A percentile compares a stretch with the other conserved stretches of the same genome.
These are phyloP conservation scores for Ettlia oleoabundans DNA, from an alignment of 139 green algal genomes.

Conservation along the genomic window DNA sequence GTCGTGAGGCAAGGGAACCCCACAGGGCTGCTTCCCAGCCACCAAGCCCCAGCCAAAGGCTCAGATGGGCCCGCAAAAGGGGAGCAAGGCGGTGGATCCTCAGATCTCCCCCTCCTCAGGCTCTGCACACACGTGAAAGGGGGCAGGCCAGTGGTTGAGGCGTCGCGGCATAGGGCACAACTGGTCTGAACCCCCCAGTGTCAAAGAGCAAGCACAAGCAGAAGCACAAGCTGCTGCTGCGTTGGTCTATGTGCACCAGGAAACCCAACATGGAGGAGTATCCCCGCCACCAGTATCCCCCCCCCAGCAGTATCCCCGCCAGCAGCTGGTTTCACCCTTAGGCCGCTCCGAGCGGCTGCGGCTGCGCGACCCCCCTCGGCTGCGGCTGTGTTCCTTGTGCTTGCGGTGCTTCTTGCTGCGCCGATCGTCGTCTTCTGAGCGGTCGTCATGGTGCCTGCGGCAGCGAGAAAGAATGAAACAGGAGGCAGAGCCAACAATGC, in stretches of 20 bases:
- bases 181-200: too few species aligned
- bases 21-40: neutral
- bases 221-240: too few species aligned
- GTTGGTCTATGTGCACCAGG: too few species aligned
- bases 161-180: too few species aligned
- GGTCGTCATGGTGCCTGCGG: conserved; percentile 15
- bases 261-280: neutral
- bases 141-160: neutral
- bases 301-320: neutral
- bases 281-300: too few species aligned
- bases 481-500: too few species aligned
- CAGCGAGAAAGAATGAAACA: neutral
- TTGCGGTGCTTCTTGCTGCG: conserved; percentile 29
- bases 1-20: too few species aligned
- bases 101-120: conserved; percentile 27
- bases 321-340: neutral
- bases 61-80: too few species aligned
- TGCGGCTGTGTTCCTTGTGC: neutral
- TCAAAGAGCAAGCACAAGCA: neutral
- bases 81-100: too few species aligned
- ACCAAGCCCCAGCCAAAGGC: too few species aligned
- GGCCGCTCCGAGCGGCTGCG: neutral
- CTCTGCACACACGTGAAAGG: neutral
- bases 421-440: conserved; percentile 7
- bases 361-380: conserved; percentile 5